These are phyloP conservation scores for Apiotrichum sp. DNA, from an alignment of 1,284 basidiomycete species.

Conservation along the genomic window DNA sequence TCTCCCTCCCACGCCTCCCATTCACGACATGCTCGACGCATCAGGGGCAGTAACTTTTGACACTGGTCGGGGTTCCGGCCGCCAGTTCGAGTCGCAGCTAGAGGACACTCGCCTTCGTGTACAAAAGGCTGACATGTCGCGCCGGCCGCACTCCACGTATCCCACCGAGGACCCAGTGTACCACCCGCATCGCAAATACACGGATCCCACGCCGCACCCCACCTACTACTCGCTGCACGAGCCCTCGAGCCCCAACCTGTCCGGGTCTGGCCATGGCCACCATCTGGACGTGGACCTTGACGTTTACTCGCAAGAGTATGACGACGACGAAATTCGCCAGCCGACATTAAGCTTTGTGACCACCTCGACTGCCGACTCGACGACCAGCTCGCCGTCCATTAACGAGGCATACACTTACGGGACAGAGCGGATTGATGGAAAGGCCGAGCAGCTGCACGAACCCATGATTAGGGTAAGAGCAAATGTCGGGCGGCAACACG, in stretches of 20 bases:
- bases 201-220: conserved; percentile 32
- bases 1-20: conserved; percentile 29
- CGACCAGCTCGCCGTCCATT: conserved; percentile 34
- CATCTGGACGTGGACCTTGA: conserved; percentile 40
- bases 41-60: background rate
- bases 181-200: conserved; percentile 34
- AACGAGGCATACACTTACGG: conserved; percentile 28
- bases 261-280: conserved; percentile 13
- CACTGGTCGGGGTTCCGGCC: conserved; percentile 1
- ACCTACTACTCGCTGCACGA: conserved; percentile 10
- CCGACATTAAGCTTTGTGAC: conserved; percentile 44
- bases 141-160: conserved; percentile 34
- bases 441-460: conserved; percentile 25
- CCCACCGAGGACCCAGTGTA: conserved; percentile 23
- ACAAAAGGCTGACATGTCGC: conserved; percentile 15
- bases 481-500: conserved; percentile 33
- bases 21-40: conserved; percentile 13
- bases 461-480: conserved; percentile 30
- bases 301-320: conserved; percentile 30
- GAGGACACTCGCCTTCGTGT: conserved; percentile 21
- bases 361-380: conserved; percentile 40
- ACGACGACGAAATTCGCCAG: conserved; percentile 29
- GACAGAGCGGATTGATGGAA: conserved; percentile 20
- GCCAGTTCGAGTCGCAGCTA: background rate
- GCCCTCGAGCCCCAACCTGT: conserved; percentile 10